Percentiles rank a stretch among this genome's conserved stretches.
These are phyloP conservation scores for Chrysosporium queenslandicum DNA, from an alignment of 2,329 filamentous ascomycete genomes.

Conservation along the genomic window DNA sequence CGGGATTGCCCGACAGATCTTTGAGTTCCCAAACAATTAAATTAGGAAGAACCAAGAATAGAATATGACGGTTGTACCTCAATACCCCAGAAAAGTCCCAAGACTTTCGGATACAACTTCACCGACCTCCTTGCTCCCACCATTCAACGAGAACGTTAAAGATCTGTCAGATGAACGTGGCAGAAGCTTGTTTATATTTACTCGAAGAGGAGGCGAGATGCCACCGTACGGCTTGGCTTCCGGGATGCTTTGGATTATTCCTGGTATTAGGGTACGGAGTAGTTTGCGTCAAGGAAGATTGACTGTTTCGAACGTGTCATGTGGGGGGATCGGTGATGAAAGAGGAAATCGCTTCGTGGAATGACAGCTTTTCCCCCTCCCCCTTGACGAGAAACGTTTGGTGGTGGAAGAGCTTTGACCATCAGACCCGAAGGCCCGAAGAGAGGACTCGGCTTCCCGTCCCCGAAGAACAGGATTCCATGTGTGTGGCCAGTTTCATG, in stretches of 20 bases:
- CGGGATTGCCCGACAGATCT: background rate
- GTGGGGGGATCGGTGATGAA: background rate
- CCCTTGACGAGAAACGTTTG: too few species aligned
- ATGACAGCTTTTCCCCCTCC: background rate
- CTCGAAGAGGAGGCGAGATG: background rate
- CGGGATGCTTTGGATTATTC: background rate
- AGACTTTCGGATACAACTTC: conserved; percentile 6
- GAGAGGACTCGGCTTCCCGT: background rate
- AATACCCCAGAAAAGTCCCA: background rate
- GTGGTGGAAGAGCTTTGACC: background rate
- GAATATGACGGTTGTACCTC: background rate
- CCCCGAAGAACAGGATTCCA: background rate
- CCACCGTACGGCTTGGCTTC: background rate
- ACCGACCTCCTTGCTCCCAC: background rate
- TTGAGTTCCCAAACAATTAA: background rate
- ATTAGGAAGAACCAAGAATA: background rate
- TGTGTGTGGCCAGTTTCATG: background rate
- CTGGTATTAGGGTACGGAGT: too few species aligned
- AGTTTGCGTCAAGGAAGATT: too few species aligned
- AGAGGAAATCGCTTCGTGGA: background rate
- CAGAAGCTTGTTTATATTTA: background rate
- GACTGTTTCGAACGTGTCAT: background rate
- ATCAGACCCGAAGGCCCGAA: background rate
- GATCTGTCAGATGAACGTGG: conserved; percentile 3
- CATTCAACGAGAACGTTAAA: background rate